Conservation (phyloP, 129 eudicot genomes). For the Daucus carota region DNA sequence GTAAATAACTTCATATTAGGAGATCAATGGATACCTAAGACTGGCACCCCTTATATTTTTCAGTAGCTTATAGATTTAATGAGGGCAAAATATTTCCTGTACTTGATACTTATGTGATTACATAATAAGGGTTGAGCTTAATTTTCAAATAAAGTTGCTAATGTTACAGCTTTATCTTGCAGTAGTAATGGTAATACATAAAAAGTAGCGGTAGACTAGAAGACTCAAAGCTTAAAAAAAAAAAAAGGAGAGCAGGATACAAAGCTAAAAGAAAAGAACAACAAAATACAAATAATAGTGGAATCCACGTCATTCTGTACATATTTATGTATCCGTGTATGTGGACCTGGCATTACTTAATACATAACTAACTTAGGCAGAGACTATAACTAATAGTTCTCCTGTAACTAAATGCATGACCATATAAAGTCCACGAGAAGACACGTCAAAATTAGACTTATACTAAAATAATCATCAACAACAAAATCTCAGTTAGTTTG, state of each 20-base stretch:
- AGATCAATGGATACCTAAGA: constrained; percentile 61
- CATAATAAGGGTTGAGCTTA: not conserved
- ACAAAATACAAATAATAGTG: too few relatives aligned
- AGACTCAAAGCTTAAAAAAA: too few relatives aligned
- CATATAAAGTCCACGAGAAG: not conserved
- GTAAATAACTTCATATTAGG: constrained; percentile 46
- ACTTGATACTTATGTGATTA: not conserved
- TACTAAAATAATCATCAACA: not conserved
- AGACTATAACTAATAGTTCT: not conserved
- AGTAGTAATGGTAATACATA: too few relatives aligned
- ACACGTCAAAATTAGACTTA: not conserved
- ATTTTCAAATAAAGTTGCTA: not conserved
- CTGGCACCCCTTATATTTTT: constrained; percentile 54
- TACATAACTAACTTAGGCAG: too few relatives aligned
- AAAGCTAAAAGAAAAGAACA: too few relatives aligned
- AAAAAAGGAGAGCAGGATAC: too few relatives aligned
- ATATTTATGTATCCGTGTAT: too few relatives aligned
- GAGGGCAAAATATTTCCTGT: not conserved
- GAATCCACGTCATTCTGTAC: too few relatives aligned
- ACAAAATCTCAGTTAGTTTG: not conserved
- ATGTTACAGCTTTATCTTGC: too few relatives aligned
- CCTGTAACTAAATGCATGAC: not conserved
- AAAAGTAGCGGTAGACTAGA: too few relatives aligned
- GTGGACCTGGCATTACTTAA: too few relatives aligned
- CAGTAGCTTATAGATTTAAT: constrained; percentile 28